Evolutionary conservation across 73 alveolate species (phyloP).

Genomic region (Paramecium pentaurelia): DNA sequence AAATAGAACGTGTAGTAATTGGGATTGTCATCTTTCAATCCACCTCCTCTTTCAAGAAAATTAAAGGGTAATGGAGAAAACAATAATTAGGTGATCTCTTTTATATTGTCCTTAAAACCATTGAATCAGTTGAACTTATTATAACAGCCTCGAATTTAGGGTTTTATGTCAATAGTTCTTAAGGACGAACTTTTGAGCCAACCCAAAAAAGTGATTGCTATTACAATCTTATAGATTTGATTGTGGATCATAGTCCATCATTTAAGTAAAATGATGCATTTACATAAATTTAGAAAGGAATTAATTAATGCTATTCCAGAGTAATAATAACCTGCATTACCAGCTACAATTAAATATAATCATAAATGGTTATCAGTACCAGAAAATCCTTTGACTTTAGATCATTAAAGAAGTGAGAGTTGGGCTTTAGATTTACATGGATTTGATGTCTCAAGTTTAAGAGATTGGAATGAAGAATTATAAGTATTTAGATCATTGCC

Average conservation of each 20-base stretch:
- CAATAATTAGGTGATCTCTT: conserved; percentile 72
- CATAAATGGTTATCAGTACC: not conserved
- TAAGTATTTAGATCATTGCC: conserved; percentile 80
- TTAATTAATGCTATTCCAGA: conserved; percentile 5
- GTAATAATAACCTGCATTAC: not conserved
- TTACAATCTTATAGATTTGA: conserved; percentile 60
- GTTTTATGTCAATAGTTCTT: conserved; percentile 75
- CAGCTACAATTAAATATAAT: conserved; percentile 22
- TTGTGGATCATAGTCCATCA: conserved; percentile 56
- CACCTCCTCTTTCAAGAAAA: conserved; percentile 80
- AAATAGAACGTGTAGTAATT: not conserved
- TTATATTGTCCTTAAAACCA: conserved; percentile 71
- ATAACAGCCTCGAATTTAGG: conserved; percentile 71
- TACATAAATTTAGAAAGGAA: not conserved
- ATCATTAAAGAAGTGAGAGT: conserved; percentile 52
- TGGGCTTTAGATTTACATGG: conserved; percentile 67
- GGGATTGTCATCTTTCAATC: conserved; percentile 70
- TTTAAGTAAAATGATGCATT: conserved; percentile 24
- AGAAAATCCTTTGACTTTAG: not conserved
- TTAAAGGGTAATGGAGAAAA: not conserved
- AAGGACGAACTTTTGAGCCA: conserved; percentile 65
- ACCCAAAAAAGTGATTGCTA: conserved; percentile 62
- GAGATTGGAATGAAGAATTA: conserved; percentile 95
- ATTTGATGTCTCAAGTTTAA: conserved; percentile 71
- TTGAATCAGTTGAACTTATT: conserved; percentile 67